Percentiles rank a stretch among this genome's conserved stretches.
These are phyloP conservation scores for Ophiostoma triangulosporum DNA, from an alignment of 2,329 filamentous ascomycete species.

Conservation along the genomic window DNA sequence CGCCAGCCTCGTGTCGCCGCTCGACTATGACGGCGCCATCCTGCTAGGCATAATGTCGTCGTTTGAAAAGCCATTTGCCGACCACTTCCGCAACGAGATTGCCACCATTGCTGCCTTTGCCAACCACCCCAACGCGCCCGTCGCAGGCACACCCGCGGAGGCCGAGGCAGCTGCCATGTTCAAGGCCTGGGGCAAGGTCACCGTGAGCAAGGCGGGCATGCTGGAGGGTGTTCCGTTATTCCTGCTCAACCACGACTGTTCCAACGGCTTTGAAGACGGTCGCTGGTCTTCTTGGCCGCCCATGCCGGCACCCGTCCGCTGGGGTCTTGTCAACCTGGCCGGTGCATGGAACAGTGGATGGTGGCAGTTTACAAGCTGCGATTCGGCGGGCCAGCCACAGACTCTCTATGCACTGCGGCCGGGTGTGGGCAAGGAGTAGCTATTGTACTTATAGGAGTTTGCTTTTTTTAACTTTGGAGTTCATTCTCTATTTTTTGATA, in stretches of 20 bases:
- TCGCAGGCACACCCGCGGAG: constrained; percentile 29
- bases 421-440: neutral
- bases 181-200: constrained; percentile 49
- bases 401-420: constrained; percentile 35
- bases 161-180: constrained; percentile 35
- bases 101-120: constrained; percentile 35
- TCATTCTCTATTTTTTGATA: too few species aligned
- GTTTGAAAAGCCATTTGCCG: constrained; percentile 36
- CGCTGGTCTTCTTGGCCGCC: constrained; percentile 51
- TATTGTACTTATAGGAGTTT: constrained; percentile 7
- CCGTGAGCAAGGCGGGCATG: constrained; percentile 45
- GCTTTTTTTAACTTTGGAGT: neutral
- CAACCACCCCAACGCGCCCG: constrained; percentile 36
- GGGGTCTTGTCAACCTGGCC: constrained; percentile 44
- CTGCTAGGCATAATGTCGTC: constrained; percentile 35
- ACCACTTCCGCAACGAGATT: constrained; percentile 44
- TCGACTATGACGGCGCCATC: constrained; percentile 29
- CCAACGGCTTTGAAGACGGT: constrained; percentile 37
- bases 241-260: constrained; percentile 47
- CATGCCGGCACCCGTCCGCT: constrained; percentile 46
- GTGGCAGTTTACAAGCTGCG: constrained; percentile 55
- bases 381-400: constrained; percentile 36
- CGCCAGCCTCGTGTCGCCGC: constrained; percentile 19
- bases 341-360: constrained; percentile 41
- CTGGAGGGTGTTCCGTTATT: constrained; percentile 52